phyloP scores from a whole-genome alignment of 352 stramenopile species.

The Detonula confervacea region DNA sequence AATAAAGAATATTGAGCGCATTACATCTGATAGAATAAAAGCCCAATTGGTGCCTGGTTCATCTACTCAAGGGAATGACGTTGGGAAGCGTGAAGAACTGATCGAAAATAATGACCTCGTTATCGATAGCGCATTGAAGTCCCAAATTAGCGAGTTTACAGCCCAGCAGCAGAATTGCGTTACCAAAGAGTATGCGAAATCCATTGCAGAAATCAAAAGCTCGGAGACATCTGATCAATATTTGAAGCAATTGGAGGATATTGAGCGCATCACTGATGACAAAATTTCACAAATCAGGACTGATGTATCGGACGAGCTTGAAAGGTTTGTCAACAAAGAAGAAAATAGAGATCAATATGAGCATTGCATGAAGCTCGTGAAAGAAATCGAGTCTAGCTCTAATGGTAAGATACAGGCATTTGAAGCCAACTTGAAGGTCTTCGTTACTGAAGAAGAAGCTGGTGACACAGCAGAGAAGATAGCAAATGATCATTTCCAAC shows the following conservation, averaged over 20 bases:
- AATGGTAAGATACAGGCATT: background rate
- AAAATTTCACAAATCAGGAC: no score
- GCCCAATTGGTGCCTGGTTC: background rate
- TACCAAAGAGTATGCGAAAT: background rate
- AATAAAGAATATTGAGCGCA: background rate
- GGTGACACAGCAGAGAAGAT: background rate
- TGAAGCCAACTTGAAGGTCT: background rate
- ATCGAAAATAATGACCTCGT: background rate
- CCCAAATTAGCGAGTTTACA: background rate
- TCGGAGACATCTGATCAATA: background rate
- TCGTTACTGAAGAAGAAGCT: slow-evolving; percentile 16
- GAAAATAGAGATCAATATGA: background rate
- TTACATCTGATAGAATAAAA: background rate
- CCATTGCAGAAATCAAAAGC: slow-evolving; percentile 1
- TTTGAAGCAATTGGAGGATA: background rate
- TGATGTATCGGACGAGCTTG: background rate
- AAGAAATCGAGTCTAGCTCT: background rate
- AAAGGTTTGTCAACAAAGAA: background rate
- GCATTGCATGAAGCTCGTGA: background rate
- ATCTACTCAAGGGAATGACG: background rate
- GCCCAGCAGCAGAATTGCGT: background rate
- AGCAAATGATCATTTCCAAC: background rate
- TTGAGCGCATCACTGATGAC: background rate
- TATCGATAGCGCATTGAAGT: background rate
- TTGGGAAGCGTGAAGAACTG: background rate